These are phyloP conservation scores for Peniophora sp. DNA, from an alignment of 1,284 basidiomycete species.

Conservation along the genomic window DNA sequence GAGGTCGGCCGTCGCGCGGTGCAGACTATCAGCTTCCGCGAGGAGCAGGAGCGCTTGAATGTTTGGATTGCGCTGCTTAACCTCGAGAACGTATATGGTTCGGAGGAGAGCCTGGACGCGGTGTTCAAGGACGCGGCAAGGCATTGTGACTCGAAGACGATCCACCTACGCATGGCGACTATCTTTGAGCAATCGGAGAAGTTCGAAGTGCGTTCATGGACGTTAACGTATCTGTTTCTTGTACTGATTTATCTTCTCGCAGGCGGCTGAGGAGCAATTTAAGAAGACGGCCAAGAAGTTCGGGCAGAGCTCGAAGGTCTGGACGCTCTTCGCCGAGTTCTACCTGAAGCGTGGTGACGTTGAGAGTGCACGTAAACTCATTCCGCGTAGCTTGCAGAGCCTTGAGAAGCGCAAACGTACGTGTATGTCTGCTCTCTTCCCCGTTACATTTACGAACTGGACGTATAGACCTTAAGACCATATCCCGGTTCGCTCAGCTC, in stretches of 20 bases:
- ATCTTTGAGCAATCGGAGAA: slow-evolving; percentile 86
- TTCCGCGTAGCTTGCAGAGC: slow-evolving; percentile 87
- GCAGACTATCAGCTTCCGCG: slow-evolving; percentile 87
- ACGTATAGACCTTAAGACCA: slow-evolving; percentile 81
- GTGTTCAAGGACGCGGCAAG: slow-evolving; percentile 88
- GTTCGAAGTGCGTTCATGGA: slow-evolving; percentile 47
- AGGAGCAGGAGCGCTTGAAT: slow-evolving; percentile 95
- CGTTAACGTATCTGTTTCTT: too few relatives aligned
- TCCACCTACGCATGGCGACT: slow-evolving; percentile 78
- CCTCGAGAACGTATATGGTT: slow-evolving; percentile 92
- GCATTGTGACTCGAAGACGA: slow-evolving; percentile 87
- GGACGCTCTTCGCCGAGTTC: slow-evolving; percentile 84
- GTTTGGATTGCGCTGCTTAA: slow-evolving; percentile 98
- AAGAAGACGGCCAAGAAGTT: slow-evolving; percentile 89
- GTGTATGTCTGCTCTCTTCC: slow-evolving; percentile 20
- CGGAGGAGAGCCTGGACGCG: slow-evolving; percentile 68
- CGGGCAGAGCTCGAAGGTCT: slow-evolving; percentile 83
- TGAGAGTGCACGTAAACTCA: slow-evolving; percentile 79
- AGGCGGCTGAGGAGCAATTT: slow-evolving; percentile 86
- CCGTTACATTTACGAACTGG: neutral
- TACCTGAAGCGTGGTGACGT: slow-evolving; percentile 65
- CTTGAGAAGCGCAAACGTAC: slow-evolving; percentile 93
- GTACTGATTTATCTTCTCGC: slow-evolving; percentile 4
- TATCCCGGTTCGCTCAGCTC: slow-evolving; percentile 89
- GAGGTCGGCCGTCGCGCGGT: slow-evolving; percentile 83